A percentile compares a stretch with the other conserved stretches of the same genome.
These are phyloP conservation scores for Lactarius sanguifluus DNA, from an alignment of 768 basidiomycete genomes.

Conservation along the genomic window DNA sequence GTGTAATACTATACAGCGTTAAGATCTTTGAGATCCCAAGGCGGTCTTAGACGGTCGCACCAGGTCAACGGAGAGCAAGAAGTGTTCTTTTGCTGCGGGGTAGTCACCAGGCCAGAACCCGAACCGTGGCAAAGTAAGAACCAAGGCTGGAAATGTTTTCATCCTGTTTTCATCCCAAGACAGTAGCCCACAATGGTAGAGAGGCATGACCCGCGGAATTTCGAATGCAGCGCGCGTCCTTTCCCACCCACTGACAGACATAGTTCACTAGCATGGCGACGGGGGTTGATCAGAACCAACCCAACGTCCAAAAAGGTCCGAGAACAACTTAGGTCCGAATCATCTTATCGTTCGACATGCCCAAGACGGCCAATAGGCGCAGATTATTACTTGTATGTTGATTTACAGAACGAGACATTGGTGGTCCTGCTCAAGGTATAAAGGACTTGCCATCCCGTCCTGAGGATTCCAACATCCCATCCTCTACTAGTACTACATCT, in stretches of 20 bases:
- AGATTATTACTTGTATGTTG: background rate
- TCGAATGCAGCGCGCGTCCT: too few relatives aligned
- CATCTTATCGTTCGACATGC: conserved; percentile 1
- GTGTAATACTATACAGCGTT: conserved; percentile 12
- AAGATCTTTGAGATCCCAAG: conserved; percentile 34
- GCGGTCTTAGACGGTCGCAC: conserved; percentile 33
- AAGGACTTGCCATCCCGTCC: background rate
- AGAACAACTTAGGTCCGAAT: conserved; percentile 7
- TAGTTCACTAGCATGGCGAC: background rate
- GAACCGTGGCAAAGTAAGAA: conserved; percentile 42
- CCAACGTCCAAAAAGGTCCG: background rate
- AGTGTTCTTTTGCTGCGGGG: conserved; percentile 25
- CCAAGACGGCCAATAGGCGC: background rate
- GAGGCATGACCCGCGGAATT: background rate
- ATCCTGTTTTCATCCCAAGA: conserved; percentile 36
- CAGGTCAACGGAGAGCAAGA: conserved; percentile 30
- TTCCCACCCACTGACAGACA: background rate
- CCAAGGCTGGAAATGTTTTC: conserved; percentile 47
- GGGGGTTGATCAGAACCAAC: background rate
- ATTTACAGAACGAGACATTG: conserved; percentile 3
- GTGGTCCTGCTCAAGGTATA: conserved; percentile 8
- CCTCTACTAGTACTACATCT: background rate
- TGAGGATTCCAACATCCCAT: background rate
- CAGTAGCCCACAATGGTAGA: conserved; percentile 34
- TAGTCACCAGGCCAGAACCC: conserved; percentile 41